Percentiles rank a stretch among this genome's conserved stretches.
Evolutionary conservation across 768 basidiomycete genomes (phyloP).

Genomic region (Pholiota molesta): DNA sequence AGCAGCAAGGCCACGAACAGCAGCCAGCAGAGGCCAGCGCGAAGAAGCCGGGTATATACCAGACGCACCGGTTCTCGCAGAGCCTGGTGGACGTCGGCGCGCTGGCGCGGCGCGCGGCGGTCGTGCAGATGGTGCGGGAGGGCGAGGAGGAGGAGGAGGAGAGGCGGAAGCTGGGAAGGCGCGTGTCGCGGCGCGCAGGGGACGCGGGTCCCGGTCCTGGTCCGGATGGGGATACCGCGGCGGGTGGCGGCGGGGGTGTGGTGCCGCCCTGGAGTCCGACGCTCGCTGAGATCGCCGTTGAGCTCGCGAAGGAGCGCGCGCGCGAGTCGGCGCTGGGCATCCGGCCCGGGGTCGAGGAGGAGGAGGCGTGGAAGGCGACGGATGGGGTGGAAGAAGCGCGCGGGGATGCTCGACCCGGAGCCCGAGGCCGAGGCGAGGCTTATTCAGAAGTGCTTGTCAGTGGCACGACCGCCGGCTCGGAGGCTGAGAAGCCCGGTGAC

Average conservation of each 20-base stretch:
- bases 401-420: not conserved
- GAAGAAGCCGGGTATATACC: not conserved
- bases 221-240: slow-evolving; percentile 3
- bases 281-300: slow-evolving; percentile 4
- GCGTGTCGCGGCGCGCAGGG: not conserved
- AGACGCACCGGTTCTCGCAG: slow-evolving; percentile 16
- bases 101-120: not conserved
- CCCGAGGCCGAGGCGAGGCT: slow-evolving; percentile 1
- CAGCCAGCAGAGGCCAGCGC: not conserved
- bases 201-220: not conserved
- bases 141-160: slow-evolving; percentile 14
- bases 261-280: not conserved
- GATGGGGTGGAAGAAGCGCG: too few species aligned
- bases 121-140: slow-evolving; percentile 14
- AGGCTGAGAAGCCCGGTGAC: not conserved
- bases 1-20: not conserved
- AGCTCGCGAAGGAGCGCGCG: slow-evolving; percentile 1
- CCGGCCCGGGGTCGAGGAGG: not conserved
- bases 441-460: not conserved
- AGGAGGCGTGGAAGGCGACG: too few species aligned
- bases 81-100: slow-evolving; percentile 13
- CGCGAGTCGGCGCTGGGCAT: not conserved
- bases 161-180: slow-evolving; percentile 1
- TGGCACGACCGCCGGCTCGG: not conserved
- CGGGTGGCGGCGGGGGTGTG: not conserved